These are phyloP conservation scores for Talaromyces verruculosus DNA, from an alignment of 2,329 filamentous ascomycete species.

Conservation along the genomic window DNA sequence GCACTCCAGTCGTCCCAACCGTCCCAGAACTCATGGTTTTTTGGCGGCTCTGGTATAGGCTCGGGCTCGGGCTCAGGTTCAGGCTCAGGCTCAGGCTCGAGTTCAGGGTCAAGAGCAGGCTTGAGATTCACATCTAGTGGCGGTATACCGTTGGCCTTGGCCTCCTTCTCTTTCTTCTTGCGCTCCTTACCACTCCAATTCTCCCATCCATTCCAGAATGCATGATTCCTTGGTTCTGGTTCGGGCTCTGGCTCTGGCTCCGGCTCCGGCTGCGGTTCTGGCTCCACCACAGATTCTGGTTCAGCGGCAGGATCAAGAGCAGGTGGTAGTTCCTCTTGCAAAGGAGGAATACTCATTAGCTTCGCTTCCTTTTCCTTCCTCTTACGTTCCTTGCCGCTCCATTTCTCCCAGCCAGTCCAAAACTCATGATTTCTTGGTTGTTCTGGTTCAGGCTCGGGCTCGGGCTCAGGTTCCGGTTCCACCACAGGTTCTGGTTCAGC, in stretches of 20 bases:
- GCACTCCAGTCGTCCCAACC: conserved; percentile 18
- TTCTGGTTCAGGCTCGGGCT: conserved; percentile 28
- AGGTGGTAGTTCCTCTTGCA: conserved; percentile 32
- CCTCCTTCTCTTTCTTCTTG: conserved; percentile 20
- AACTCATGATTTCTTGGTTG: conserved; percentile 20
- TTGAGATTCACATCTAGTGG: conserved; percentile 19
- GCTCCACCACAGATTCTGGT: conserved; percentile 26
- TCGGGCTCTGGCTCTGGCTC: conserved; percentile 16
- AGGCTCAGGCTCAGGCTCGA: conserved; percentile 23
- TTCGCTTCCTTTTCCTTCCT: conserved; percentile 20
- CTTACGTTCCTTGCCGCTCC: conserved; percentile 16
- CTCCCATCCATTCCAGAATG: conserved; percentile 20
- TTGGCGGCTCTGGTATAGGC: conserved; percentile 29
- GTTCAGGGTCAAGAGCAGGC: conserved; percentile 21
- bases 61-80: conserved; percentile 36
- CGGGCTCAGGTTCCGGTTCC: conserved; percentile 16
- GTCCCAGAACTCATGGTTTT: conserved; percentile 21
- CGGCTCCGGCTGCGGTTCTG: conserved; percentile 17
- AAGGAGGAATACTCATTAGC: conserved; percentile 21
- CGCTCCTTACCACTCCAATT: not conserved
- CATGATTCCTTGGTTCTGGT: conserved; percentile 11
- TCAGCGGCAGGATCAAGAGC: conserved; percentile 55
- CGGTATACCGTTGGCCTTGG: conserved; percentile 16
- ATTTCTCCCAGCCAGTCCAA: conserved; percentile 19
- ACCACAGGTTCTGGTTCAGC: conserved; percentile 31